Percentiles rank a stretch among this genome's conserved stretches.
These are phyloP conservation scores for Monosporozyma aerobia DNA, from an alignment of 805 yeast species.

Conservation along the genomic window DNA sequence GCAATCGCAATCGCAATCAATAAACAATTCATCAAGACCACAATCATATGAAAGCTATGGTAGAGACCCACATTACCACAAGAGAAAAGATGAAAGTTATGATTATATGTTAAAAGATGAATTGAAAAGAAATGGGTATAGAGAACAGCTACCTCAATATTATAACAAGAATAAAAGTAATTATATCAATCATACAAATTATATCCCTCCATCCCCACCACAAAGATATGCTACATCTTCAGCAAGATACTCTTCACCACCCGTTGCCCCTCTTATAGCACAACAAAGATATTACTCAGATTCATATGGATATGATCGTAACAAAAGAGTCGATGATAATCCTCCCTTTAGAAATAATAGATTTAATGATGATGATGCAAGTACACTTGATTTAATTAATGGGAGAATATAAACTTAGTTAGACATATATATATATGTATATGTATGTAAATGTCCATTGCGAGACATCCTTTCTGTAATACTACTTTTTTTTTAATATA, in stretches of 20 bases:
- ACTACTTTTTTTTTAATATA: not conserved
- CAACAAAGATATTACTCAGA: not conserved
- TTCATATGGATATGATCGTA: not conserved
- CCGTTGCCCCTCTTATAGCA: not conserved
- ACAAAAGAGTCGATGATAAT: not conserved
- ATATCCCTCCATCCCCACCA: not conserved
- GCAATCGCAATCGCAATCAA: not conserved
- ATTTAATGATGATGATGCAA: conserved; percentile 1
- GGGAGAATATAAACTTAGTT: not conserved
- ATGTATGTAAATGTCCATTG: not conserved
- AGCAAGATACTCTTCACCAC: not conserved
- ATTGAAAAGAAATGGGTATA: conserved; percentile 1
- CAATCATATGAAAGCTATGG: not conserved
- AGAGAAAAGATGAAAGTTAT: not conserved
- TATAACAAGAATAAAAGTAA: not conserved
- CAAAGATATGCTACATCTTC: not conserved
- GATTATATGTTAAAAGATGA: conserved; percentile 7
- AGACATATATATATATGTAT: not conserved
- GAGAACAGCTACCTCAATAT: not conserved
- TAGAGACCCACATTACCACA: not conserved
- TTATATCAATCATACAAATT: not conserved
- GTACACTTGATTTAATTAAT: conserved; percentile 4
- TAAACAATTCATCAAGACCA: not conserved
- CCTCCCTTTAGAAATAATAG: not conserved
- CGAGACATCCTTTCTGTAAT: not conserved